Evolutionary conservation across 257 asterid species (phyloP), one percentile per base, ranked within the genome.

Genomic region (Anisodus tanguticus): DNA sequence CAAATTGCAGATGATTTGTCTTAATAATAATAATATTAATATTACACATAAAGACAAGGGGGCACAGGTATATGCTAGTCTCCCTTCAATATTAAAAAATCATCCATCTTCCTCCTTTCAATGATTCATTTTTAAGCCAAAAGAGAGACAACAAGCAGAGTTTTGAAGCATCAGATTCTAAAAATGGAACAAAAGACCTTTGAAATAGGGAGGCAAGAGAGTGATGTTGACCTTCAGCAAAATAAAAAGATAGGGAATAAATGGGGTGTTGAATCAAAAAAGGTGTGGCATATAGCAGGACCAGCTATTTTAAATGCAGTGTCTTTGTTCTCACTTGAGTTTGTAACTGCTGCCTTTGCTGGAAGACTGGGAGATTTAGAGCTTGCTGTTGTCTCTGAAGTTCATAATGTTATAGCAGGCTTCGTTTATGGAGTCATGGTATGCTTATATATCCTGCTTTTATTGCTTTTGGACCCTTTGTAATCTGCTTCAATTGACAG

Each of bases 341-440:
- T 87, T 64, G 89, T 87, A 17, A 85, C 90, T 3, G 51, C 71
- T 58, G 87, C 91, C 47, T 89, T 85, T 72, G 89, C 69, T 8
- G 91, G 91, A 1, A 89, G 85, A 70, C 13, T 89, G 15, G 91
- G 89, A 70, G 81, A 85, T 45, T 81, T 84, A 45, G 88, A 89
- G 31, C 89, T 89, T 79, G 91, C 91, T 57, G 90, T 88, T 2
- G 88, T 89, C 57, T 85, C 90, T 0, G 88, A 58, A 31, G 89
- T 89, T 54, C 90, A 87, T 70, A 87, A 84, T 77, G 91, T 85
- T 3, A 47, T 89, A 6, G 84, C 83, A 13, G 90, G 89, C 19
- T 89, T 89, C 64, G 86, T 87, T 1, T 84, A 85, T 64, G 91
- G 91, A 4, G 68, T 86, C 67, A 89, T 87, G 90, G 88, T 89